phyloP scores from a whole-genome alignment of 345 rosid species.

The Citrus medica region DNA sequence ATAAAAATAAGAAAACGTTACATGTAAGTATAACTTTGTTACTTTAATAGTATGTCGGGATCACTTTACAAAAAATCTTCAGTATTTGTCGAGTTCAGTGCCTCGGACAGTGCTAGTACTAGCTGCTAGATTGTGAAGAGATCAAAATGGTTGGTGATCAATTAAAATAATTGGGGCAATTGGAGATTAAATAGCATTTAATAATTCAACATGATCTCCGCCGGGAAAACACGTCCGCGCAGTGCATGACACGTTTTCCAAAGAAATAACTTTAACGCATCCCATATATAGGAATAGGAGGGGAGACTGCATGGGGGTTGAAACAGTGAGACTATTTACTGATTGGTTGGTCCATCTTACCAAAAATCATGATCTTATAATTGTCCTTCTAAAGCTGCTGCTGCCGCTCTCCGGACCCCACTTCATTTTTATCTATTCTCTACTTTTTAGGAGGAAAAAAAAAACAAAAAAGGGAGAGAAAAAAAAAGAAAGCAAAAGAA shows the following conservation, averaged over 20 bases:
- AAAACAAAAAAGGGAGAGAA: background rate
- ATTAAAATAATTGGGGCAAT: background rate
- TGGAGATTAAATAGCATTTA: background rate
- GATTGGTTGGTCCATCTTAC: slow-evolving; percentile 46
- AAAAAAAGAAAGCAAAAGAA: background rate
- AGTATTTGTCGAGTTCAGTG: background rate
- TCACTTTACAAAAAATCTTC: background rate
- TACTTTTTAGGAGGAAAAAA: slow-evolving; percentile 18
- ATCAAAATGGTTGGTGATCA: background rate
- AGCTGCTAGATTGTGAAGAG: background rate
- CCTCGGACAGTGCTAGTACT: background rate
- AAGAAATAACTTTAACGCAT: background rate
- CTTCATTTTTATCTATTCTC: slow-evolving; percentile 21
- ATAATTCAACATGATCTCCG: background rate
- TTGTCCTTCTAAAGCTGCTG: slow-evolving; percentile 42
- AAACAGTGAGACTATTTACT: slow-evolving; percentile 2
- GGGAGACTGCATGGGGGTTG: slow-evolving; percentile 52
- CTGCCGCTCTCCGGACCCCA: slow-evolving; percentile 29
- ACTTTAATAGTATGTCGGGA: background rate
- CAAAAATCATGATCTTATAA: slow-evolving; percentile 81
- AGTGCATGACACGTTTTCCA: slow-evolving; percentile 54
- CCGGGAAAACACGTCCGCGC: slow-evolving; percentile 29
- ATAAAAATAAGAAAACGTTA: too few species aligned
- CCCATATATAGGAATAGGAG: slow-evolving; percentile 25
- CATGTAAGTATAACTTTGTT: too few species aligned